These are phyloP conservation scores for Dillenia suffruticosa DNA, from an alignment of 164 flowering plant genomes.

Conservation along the genomic window DNA sequence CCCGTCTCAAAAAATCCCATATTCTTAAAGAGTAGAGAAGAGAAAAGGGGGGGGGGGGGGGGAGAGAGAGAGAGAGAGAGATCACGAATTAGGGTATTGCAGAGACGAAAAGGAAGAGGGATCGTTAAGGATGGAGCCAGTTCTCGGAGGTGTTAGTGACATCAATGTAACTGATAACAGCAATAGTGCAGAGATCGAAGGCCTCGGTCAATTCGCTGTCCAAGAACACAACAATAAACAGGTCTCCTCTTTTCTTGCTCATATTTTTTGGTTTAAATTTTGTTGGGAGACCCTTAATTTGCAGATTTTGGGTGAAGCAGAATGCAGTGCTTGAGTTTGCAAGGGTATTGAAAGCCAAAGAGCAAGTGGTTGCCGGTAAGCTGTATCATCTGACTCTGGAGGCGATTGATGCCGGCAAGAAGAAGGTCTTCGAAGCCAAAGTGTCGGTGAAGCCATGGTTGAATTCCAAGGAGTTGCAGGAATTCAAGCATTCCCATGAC, in stretches of 20 bases:
- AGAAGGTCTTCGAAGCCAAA: constrained; percentile 68
- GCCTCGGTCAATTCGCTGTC: constrained; percentile 55
- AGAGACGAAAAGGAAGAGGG: background rate
- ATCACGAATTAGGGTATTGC: constrained; percentile 14
- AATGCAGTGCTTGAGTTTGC: constrained; percentile 58
- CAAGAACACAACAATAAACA: constrained; percentile 67
- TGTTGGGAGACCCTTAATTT: background rate
- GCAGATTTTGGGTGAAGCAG: constrained; percentile 19
- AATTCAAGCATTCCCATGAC: constrained; percentile 57
- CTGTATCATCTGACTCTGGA: constrained; percentile 66
- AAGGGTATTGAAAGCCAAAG: constrained; percentile 63
- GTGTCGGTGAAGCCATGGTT: constrained; percentile 86
- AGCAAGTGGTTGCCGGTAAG: constrained; percentile 73
- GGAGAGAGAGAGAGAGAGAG: too few relatives aligned
- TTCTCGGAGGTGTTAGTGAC: constrained; percentile 27
- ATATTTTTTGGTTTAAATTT: background rate
- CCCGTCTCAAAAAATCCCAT: too few relatives aligned
- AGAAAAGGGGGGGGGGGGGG: too few relatives aligned
- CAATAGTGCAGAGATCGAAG: constrained; percentile 22
- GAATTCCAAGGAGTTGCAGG: constrained; percentile 70
- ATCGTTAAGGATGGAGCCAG: constrained; percentile 18
- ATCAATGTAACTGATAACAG: constrained; percentile 27
- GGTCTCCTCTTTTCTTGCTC: constrained; percentile 18
- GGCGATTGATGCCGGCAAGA: constrained; percentile 63
- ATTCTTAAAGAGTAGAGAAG: too few relatives aligned